phyloP scores from a whole-genome alignment of 768 basidiomycete species.

The Panus rudis region DNA sequence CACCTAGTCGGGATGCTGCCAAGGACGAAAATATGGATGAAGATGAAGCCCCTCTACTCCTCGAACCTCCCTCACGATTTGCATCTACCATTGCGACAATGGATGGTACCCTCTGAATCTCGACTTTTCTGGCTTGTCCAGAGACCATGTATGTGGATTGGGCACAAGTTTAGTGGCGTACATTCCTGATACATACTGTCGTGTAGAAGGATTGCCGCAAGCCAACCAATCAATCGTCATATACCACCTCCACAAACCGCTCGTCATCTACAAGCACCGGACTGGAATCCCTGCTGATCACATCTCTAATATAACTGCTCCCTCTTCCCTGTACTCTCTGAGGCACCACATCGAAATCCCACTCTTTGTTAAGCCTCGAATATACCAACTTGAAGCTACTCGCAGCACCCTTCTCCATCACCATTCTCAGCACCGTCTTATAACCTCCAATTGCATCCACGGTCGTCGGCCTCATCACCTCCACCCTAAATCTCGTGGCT shows the following conservation, averaged over 20 bases:
- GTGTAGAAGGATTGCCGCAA: neutral
- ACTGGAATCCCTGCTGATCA: neutral
- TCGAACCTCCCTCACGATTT: constrained; percentile 27
- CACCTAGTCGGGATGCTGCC: neutral
- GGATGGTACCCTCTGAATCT: constrained; percentile 23
- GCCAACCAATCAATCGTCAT: constrained; percentile 10
- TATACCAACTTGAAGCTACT: constrained; percentile 76
- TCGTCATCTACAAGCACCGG: constrained; percentile 20
- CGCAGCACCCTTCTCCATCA: constrained; percentile 83
- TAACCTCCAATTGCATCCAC: constrained; percentile 40
- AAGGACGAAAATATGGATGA: constrained; percentile 24
- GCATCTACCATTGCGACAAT: constrained; percentile 32
- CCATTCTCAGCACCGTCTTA: constrained; percentile 53
- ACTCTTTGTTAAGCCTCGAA: constrained; percentile 55
- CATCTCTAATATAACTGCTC: neutral
- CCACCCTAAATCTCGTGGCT: constrained; percentile 77
- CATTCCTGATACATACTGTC: neutral
- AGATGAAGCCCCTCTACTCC: constrained; percentile 19
- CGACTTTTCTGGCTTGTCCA: neutral
- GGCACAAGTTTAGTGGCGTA: neutral
- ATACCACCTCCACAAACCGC: constrained; percentile 29
- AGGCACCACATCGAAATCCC: constrained; percentile 52
- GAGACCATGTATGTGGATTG: neutral
- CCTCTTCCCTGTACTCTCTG: constrained; percentile 10
- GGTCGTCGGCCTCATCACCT: constrained; percentile 43